These are phyloP conservation scores for Fraxinus albicans DNA, from an alignment of 305 asterid genomes.

Conservation along the genomic window DNA sequence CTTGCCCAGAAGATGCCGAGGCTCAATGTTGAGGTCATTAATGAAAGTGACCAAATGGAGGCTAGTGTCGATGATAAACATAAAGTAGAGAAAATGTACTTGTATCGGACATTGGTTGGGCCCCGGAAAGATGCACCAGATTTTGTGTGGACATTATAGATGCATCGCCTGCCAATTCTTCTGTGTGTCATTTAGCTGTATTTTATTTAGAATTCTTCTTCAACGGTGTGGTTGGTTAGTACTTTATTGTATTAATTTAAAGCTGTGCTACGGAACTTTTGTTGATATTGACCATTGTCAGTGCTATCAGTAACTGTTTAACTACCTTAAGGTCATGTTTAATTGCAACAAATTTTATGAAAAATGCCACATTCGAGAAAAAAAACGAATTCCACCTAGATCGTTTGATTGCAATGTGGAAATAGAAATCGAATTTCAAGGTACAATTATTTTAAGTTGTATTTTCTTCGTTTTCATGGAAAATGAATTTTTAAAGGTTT, in stretches of 20 bases:
- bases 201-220: constrained; percentile 1
- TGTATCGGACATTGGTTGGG: constrained; percentile 78
- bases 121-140: constrained; percentile 67
- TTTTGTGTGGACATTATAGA: constrained; percentile 65
- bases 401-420: no score
- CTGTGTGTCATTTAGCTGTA: not conserved
- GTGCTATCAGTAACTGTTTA: not conserved
- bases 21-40: constrained; percentile 71
- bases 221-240: not conserved
- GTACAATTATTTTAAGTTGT: no score
- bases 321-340: not conserved
- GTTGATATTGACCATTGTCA: not conserved
- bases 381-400: no score
- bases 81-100: constrained; percentile 69
- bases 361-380: no score
- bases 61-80: constrained; percentile 38
- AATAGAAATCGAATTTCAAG: no score
- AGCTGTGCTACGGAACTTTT: not conserved
- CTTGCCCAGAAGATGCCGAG: constrained; percentile 78
- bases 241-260: not conserved
- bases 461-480: no score
- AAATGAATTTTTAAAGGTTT: no score
- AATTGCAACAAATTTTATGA: no score
- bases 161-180: not conserved
- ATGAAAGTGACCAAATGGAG: constrained; percentile 49